phyloP scores from a whole-genome alignment of 139 green algal genomes.

The Astrephomene gubernaculifera region DNA sequence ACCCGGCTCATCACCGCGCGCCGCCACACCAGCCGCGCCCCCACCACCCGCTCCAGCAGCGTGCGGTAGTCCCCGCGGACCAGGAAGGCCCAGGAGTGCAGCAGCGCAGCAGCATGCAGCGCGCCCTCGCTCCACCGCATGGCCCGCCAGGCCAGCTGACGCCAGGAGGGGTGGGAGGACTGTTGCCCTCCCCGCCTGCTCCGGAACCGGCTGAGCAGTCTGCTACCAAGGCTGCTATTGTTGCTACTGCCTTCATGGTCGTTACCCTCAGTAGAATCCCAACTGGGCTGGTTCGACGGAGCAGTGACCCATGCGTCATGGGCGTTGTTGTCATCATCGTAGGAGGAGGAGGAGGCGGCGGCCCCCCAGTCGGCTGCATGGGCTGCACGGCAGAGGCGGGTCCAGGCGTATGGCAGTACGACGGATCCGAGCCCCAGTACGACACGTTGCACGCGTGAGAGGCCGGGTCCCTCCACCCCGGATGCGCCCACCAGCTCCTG shows the following conservation, averaged over 20 bases:
- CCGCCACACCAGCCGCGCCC: conserved; percentile 83
- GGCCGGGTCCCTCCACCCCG: conserved; percentile 77
- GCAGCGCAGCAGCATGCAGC: conserved; percentile 33
- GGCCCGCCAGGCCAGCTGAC: neutral
- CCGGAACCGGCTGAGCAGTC: no score
- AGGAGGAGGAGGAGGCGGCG: no score
- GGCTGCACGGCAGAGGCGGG: conserved; percentile 48
- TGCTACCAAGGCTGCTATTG: no score
- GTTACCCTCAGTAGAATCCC: no score
- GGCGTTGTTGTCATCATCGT: no score
- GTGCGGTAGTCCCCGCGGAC: conserved; percentile 79
- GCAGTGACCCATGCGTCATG: no score
- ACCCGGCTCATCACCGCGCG: conserved; percentile 75
- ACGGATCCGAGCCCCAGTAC: conserved; percentile 68
- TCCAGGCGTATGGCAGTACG: conserved; percentile 77
- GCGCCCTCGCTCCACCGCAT: conserved; percentile 6
- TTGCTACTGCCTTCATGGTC: no score
- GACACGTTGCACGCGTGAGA: conserved; percentile 64
- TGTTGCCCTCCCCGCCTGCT: conserved; percentile 8
- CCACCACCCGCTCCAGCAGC: conserved; percentile 82
- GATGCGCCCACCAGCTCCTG: conserved; percentile 49
- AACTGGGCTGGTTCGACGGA: no score
- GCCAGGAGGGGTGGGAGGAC: no score
- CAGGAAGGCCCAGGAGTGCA: conserved; percentile 82
- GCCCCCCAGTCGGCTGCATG: conserved; percentile 28